Evolutionary conservation across 192 early-diverging fungal genomes (phyloP).

Genomic region (Coemansia erecta): DNA sequence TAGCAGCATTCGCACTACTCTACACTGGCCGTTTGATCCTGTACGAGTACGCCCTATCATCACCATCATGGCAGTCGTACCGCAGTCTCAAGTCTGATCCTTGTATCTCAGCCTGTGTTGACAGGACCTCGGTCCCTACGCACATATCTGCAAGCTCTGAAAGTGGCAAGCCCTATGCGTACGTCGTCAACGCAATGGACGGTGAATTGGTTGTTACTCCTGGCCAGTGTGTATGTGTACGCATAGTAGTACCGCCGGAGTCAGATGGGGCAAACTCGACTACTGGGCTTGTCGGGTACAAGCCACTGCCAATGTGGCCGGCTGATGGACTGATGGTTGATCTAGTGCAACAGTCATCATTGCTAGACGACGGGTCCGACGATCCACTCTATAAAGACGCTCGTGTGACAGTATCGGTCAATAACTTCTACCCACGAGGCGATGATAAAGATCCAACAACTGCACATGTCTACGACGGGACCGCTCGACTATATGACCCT

Average conservation of each 20-base stretch:
- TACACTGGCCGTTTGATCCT: conserved; percentile 1
- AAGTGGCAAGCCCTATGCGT: conserved; percentile 9
- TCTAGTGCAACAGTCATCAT: conserved; percentile 16
- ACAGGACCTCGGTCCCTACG: neutral
- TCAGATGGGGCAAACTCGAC: neutral
- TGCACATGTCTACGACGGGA: conserved; percentile 20
- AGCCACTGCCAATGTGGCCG: conserved; percentile 26
- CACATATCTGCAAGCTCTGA: neutral
- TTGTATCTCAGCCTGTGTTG: conserved; percentile 10
- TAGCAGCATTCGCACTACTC: conserved; percentile 1
- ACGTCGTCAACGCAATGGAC: conserved; percentile 3
- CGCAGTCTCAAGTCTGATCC: neutral
- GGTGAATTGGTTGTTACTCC: conserved; percentile 10
- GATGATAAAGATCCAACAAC: neutral
- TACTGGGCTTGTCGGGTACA: neutral
- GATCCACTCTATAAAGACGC: conserved; percentile 23
- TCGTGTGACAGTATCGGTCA: conserved; percentile 22
- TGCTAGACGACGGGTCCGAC: neutral
- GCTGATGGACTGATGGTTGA: conserved; percentile 32
- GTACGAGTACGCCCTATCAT: conserved; percentile 4
- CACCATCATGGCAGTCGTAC: neutral
- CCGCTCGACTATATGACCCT: conserved; percentile 30
- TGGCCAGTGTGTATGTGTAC: conserved; percentile 28
- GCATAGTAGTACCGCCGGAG: conserved; percentile 15
- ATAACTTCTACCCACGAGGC: neutral